Conservation (phyloP, 768 basidiomycete species). For the Pisolithus albus region DNA sequence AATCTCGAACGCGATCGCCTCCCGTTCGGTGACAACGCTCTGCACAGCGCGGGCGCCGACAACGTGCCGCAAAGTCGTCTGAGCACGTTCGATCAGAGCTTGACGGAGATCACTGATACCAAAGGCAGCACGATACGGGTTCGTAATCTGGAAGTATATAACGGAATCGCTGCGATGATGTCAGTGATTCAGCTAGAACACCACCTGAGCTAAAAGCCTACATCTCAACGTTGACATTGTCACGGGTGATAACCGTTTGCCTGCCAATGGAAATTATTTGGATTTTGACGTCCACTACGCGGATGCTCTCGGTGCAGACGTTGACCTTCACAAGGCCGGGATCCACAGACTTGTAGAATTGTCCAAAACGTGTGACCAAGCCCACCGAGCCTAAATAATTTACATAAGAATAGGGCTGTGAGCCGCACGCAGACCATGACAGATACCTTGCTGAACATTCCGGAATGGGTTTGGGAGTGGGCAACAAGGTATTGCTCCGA, state of each 20-base stretch:
- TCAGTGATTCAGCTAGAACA: neutral
- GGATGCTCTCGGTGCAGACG: conserved; percentile 86
- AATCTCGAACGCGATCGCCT: conserved; percentile 93
- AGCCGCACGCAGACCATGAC: neutral
- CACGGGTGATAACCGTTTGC: conserved; percentile 88
- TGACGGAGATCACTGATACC: conserved; percentile 86
- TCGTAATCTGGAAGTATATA: conserved; percentile 86
- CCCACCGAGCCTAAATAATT: conserved; percentile 67
- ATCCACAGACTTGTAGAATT: conserved; percentile 95
- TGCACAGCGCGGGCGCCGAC: conserved; percentile 95
- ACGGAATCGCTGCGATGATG: conserved; percentile 66
- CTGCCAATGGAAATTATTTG: conserved; percentile 85
- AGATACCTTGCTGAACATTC: conserved; percentile 73
- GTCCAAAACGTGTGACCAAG: conserved; percentile 86
- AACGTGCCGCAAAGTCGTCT: conserved; percentile 96
- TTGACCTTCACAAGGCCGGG: conserved; percentile 90
- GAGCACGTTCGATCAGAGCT: conserved; percentile 77
- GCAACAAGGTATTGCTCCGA: conserved; percentile 78
- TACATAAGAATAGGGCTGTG: conserved; percentile 11
- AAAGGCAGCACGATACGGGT: conserved; percentile 90
- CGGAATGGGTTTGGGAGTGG: conserved; percentile 82
- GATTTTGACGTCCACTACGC: conserved; percentile 90
- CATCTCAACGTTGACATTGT: conserved; percentile 96
- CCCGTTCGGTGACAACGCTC: conserved; percentile 92
- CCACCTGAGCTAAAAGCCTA: conserved; percentile 28